These are phyloP conservation scores for Suillus subalutaceus DNA, from an alignment of 768 basidiomycete species.

Conservation along the genomic window DNA sequence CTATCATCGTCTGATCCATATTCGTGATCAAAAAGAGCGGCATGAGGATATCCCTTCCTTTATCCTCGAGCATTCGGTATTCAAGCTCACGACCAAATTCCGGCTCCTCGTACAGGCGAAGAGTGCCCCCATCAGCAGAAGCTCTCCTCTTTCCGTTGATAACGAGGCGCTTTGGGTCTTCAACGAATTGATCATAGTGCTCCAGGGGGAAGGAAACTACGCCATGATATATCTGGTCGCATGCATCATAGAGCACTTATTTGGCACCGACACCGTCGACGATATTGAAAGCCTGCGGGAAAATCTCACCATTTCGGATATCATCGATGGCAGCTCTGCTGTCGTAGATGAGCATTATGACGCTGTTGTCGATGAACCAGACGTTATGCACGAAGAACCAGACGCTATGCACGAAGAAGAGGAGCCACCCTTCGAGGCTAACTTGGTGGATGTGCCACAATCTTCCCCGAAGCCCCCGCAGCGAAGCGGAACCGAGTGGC, in stretches of 20 bases:
- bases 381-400: constrained; percentile 17
- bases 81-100: constrained; percentile 81
- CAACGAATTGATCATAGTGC: constrained; percentile 57
- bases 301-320: constrained; percentile 55
- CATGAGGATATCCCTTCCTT: constrained; percentile 70
- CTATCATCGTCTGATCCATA: constrained; percentile 90
- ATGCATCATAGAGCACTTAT: constrained; percentile 85
- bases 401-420: constrained; percentile 26
- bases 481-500: constrained; percentile 36
- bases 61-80: constrained; percentile 73
- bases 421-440: constrained; percentile 23
- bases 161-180: constrained; percentile 67
- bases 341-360: constrained; percentile 28
- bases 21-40: constrained; percentile 81
- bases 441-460: constrained; percentile 13
- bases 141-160: constrained; percentile 64
- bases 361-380: background rate
- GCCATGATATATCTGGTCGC: constrained; percentile 87
- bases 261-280: constrained; percentile 79
- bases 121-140: constrained; percentile 75
- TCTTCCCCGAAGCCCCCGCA: constrained; percentile 19
- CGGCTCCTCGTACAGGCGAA: constrained; percentile 78
- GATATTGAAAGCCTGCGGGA: constrained; percentile 70
- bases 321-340: constrained; percentile 65
- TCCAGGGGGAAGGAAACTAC: constrained; percentile 64